Base-by-base conservation (phyloP, 140 eudicot genomes). In the Anethum foeniculum region DNA sequence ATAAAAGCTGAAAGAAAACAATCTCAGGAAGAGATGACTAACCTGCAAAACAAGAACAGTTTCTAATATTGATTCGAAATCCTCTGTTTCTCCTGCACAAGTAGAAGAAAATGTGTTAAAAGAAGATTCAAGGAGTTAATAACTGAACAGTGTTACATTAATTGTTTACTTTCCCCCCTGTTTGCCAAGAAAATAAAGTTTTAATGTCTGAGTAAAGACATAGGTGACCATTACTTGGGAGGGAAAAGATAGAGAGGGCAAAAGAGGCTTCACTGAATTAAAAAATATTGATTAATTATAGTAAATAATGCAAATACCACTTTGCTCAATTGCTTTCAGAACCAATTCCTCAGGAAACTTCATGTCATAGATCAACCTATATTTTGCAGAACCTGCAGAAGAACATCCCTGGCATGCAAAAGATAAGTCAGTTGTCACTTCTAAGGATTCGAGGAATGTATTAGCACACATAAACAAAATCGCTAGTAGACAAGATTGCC, bases 81-180 rank as follows among this genome's bases (percentile, higher is more conserved):
- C 80, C 23, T 81, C 80, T 38, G 86, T 96, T 75, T 90, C 97
- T 75, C 90, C 95, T 92, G 81, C 84, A 88, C 76, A 23, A 83
- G 75, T 71, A 27, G 13, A 82, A 34, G 38, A 80, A 62, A 71
- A 39, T 58, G 18, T 80, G 43, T 77, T 71, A 47, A 81, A 30
- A 27, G 44, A 80, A 28, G 76, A 49, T 56, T 72, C 72, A 12
- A 9, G 25, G 71, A 71, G 23, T 6, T 15, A 14, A 6, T 32
- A 68, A 68, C 16, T 68, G 43, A 25, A 28, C 2, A 12, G 36
- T 2, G 5, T 62, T 27, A 6, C 34, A 62, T 62, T 36, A 62
- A 62, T 27, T 5, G 71, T 62, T 67, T 68, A 65, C 23, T 68
- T 16, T 32, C 44, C 68, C 32, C 0, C 71, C 0, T 2, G 32